A percentile compares a stretch with the other conserved stretches of the same genome.
phyloP scores from a whole-genome alignment of 1,284 basidiomycete species.

The Afroboletus lepidellus region DNA sequence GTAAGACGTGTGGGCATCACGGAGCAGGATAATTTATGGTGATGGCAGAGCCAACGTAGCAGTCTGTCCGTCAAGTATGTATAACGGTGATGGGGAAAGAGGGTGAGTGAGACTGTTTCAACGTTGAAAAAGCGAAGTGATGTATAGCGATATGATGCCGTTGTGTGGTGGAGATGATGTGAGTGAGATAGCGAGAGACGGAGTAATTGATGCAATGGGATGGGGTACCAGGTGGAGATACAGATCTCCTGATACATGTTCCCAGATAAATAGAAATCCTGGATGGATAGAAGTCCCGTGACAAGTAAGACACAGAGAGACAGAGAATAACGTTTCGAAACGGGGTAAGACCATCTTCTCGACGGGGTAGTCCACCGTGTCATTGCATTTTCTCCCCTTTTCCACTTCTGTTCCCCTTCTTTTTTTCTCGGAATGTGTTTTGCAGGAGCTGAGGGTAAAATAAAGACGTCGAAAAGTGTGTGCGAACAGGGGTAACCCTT shows the following conservation, averaged over 20 bases:
- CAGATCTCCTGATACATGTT: constrained; percentile 28
- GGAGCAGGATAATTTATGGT: constrained; percentile 13
- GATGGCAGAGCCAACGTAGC: constrained; percentile 15
- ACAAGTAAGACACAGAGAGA: constrained; percentile 21
- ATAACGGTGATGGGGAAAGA: constrained; percentile 13
- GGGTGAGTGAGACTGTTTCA: constrained; percentile 14
- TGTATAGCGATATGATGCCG: constrained; percentile 31
- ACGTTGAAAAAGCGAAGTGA: constrained; percentile 18
- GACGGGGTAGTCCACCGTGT: constrained; percentile 22
- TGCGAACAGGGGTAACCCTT: constrained; percentile 30
- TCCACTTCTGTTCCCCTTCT: neutral
- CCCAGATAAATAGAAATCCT: constrained; percentile 36
- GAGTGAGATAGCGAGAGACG: constrained; percentile 27
- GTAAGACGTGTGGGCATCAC: constrained; percentile 14
- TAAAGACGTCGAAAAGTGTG: constrained; percentile 5
- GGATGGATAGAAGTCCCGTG: constrained; percentile 29
- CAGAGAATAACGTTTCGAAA: constrained; percentile 19
- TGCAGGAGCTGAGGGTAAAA: constrained; percentile 10
- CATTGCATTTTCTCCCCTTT: constrained; percentile 1
- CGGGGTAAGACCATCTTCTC: constrained; percentile 21
- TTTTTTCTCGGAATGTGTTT: constrained; percentile 6
- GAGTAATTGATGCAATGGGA: constrained; percentile 24
- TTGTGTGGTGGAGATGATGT: constrained; percentile 29
- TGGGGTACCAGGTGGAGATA: constrained; percentile 25
- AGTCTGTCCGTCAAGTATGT: constrained; percentile 26